Percentiles rank a stretch among this genome's conserved stretches.
Conservation (phyloP, 116 monocot genomes). For the Iris pallida region DNA sequence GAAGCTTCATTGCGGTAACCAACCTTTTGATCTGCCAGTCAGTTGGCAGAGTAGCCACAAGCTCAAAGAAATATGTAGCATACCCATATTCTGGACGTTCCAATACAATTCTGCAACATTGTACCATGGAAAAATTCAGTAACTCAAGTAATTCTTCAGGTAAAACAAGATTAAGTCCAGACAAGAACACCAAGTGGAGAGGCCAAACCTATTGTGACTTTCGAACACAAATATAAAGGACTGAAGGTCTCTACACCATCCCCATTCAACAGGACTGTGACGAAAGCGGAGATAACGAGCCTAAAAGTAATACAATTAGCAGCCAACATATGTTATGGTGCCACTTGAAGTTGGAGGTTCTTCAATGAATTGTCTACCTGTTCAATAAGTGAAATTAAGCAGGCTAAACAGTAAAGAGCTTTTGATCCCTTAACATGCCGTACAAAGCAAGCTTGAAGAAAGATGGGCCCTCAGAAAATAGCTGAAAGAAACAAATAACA, state of each 20-base stretch:
- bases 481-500: conserved; percentile 31
- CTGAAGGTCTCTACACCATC: conserved; percentile 95
- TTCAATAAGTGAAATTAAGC: conserved; percentile 86
- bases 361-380: conserved; percentile 39
- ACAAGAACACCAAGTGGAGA: neutral
- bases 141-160: neutral
- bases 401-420: conserved; percentile 69
- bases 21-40: conserved; percentile 83
- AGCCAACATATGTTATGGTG: neutral
- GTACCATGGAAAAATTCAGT: neutral
- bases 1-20: conserved; percentile 77
- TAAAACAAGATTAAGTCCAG: neutral
- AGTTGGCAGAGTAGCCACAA: conserved; percentile 64
- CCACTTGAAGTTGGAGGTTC: conserved; percentile 3
- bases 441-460: conserved; percentile 36
- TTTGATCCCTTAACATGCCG: conserved; percentile 48
- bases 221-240: conserved; percentile 93
- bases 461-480: conserved; percentile 53
- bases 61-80: conserved; percentile 97
- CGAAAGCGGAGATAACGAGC: conserved; percentile 63
- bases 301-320: conserved; percentile 29
- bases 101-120: conserved; percentile 70
- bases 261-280: conserved; percentile 76
- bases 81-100: conserved; percentile 98
- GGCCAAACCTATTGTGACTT: conserved; percentile 74